A percentile compares a stretch with the other conserved stretches of the same genome.
These are phyloP conservation scores for Pseudogymnoascus sp. DNA, from an alignment of 2,329 filamentous ascomycete genomes.

Conservation along the genomic window DNA sequence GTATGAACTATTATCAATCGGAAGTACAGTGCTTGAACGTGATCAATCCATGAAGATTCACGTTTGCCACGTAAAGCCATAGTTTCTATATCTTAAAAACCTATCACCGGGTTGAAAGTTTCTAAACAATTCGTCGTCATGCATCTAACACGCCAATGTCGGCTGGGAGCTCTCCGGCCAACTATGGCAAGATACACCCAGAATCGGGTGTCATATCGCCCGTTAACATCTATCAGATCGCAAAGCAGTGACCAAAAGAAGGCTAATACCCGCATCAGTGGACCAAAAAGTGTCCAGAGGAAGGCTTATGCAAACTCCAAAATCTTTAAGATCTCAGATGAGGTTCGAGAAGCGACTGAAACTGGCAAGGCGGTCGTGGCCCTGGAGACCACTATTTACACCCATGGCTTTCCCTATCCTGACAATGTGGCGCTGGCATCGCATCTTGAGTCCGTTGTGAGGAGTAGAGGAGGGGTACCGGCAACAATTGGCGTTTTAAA, in stretches of 20 bases:
- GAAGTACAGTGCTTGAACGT: not conserved
- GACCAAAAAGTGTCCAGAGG: not conserved
- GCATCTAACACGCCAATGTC: not conserved
- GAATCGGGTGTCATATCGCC: not conserved
- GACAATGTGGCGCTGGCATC: conserved; percentile 66
- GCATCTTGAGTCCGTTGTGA: conserved; percentile 71
- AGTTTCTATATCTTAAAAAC: not conserved
- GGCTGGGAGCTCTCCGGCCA: not conserved
- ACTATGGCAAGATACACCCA: not conserved
- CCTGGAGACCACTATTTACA: conserved; percentile 94
- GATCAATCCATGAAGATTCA: not conserved
- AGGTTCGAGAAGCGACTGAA: conserved; percentile 69
- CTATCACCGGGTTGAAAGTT: not conserved
- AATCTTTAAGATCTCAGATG: conserved; percentile 29
- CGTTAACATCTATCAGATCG: not conserved
- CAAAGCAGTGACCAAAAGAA: not conserved
- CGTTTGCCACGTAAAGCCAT: not conserved
- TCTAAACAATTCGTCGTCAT: not conserved
- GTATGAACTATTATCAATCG: not conserved
- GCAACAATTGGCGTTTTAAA: conserved; percentile 85
- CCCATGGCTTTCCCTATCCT: conserved; percentile 75
- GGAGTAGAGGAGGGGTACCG: conserved; percentile 72
- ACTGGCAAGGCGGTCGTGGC: conserved; percentile 78
- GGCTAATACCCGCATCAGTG: not conserved
- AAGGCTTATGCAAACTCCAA: not conserved